Conservation (phyloP, 306 rosid species). For the Urtica urens region DNA sequence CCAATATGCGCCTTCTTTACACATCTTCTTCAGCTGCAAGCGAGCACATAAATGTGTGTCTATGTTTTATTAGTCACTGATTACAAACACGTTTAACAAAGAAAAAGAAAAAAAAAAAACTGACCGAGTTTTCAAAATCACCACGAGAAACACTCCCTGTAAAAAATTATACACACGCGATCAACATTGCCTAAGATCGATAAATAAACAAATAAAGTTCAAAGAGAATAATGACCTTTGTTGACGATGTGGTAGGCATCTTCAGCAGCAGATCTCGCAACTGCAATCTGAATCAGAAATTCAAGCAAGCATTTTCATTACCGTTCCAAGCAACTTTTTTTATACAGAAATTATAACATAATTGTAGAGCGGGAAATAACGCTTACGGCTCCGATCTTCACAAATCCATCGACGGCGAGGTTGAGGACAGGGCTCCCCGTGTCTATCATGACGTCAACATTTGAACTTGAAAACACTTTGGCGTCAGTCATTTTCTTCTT, state of each 20-base stretch:
- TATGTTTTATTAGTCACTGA: no score
- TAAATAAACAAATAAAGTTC: no score
- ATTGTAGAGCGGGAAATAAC: no score
- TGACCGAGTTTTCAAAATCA: constrained; percentile 49
- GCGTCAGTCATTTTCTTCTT: constrained; percentile 51
- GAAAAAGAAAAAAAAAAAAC: constrained; percentile 16
- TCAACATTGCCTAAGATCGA: no score
- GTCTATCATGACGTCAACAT: constrained; percentile 51
- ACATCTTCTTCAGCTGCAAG: constrained; percentile 94
- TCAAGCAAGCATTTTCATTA: neutral
- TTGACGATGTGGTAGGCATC: constrained; percentile 41
- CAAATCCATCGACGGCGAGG: constrained; percentile 68
- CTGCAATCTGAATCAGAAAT: constrained; percentile 54
- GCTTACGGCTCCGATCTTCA: constrained; percentile 78
- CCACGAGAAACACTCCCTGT: constrained; percentile 50
- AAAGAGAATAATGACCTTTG: constrained; percentile 25
- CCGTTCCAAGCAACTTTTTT: no score
- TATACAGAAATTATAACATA: no score
- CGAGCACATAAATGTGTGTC: constrained; percentile 1
- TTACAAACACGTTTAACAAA: no score
- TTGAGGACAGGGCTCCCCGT: constrained; percentile 70
- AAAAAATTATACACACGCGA: no score
- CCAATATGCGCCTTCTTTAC: constrained; percentile 96
- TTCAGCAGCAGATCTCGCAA: constrained; percentile 57
- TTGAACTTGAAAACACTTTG: constrained; percentile 38